phyloP scores from a whole-genome alignment of 2,329 filamentous ascomycete species.

The Coniochaeta sp. region DNA sequence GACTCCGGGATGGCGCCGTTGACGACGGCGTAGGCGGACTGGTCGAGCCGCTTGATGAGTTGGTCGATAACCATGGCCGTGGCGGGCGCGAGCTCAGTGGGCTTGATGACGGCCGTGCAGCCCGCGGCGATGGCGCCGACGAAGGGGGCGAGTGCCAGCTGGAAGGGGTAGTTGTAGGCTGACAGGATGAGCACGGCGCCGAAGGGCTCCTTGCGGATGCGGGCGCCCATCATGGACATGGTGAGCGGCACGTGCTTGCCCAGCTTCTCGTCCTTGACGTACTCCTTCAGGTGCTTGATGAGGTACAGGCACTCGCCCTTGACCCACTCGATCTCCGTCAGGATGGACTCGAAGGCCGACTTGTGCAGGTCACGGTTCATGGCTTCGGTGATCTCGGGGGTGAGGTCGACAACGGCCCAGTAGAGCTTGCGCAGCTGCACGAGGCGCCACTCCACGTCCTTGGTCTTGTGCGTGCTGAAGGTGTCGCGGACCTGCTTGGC shows the following conservation, averaged over 20 bases:
- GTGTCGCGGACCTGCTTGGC: constrained; percentile 56
- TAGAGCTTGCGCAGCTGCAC: constrained; percentile 89
- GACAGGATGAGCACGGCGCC: constrained; percentile 81
- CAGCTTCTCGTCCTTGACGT: constrained; percentile 74
- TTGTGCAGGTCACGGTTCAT: constrained; percentile 74
- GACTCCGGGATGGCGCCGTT: constrained; percentile 80
- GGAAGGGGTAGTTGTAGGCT: constrained; percentile 89
- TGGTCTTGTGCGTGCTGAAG: constrained; percentile 77
- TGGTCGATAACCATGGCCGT: constrained; percentile 74
- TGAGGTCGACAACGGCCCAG: constrained; percentile 81
- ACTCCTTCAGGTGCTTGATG: constrained; percentile 70
- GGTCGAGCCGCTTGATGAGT: constrained; percentile 73
- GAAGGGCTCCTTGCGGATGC: constrained; percentile 79
- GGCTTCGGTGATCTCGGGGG: constrained; percentile 65
- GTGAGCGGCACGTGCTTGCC: constrained; percentile 57
- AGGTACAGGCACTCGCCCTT: constrained; percentile 76
- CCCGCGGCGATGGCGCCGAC: constrained; percentile 89
- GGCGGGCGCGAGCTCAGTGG: constrained; percentile 73
- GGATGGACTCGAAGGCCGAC: constrained; percentile 62
- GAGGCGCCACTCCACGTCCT: constrained; percentile 72
- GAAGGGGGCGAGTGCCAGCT: constrained; percentile 70
- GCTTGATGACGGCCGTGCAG: constrained; percentile 85
- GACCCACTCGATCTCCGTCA: constrained; percentile 72
- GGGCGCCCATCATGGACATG: constrained; percentile 64
- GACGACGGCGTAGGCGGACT: constrained; percentile 65